Evolutionary conservation across 169 alveolate genomes (phyloP), one percentile per base, ranked within the genome.

Genomic region (Plasmodium billcollinsi): DNA sequence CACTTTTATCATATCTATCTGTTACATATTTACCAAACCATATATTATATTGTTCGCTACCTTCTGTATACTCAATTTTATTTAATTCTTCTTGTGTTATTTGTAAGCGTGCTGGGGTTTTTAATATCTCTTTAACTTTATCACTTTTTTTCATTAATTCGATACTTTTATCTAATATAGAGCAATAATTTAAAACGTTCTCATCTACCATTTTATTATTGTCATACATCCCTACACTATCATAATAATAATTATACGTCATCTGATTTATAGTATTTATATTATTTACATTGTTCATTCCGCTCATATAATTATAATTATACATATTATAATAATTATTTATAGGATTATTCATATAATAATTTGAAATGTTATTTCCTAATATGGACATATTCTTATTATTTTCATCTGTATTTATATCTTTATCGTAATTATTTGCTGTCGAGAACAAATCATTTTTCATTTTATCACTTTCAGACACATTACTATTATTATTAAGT

Each of bases 11-110:
- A 50, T 94, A 95, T 24, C 96, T 86, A 89, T 98, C 99, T 1
- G 97, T 97, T 33, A 97, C 94, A 93, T 98, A 98, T 92, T 97
- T 98, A 70, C 98, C 99, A 92, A 98, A 98, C 99, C 99, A 99
- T n/a, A 98, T 98, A 92, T 98, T 99, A 92, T 98, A 98, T 85
- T 98, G 99, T 67, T 98, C 98, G 89, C 96, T 98, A 0, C 99
- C 99, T 75, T 92, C 91, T n/a, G 90, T 66, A 65, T 94, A 73
- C n/a, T 91, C 86, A 11, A 67, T 59, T 56, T 72, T 73, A 62
- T 85, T 85, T 21, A 72, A 52, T 66, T 73, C 88, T 20, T 73
- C 91, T 26, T 72, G 91, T 29, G 86, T 73, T 6, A 85, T 67
- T 43, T 85, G 91, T 39, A 72, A 62, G 7, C 78, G 69, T 26